Evolutionary conservation across 768 basidiomycete genomes (phyloP), one percentile per base, ranked within the genome.

Genomic region (Auriscalpium orientale): DNA sequence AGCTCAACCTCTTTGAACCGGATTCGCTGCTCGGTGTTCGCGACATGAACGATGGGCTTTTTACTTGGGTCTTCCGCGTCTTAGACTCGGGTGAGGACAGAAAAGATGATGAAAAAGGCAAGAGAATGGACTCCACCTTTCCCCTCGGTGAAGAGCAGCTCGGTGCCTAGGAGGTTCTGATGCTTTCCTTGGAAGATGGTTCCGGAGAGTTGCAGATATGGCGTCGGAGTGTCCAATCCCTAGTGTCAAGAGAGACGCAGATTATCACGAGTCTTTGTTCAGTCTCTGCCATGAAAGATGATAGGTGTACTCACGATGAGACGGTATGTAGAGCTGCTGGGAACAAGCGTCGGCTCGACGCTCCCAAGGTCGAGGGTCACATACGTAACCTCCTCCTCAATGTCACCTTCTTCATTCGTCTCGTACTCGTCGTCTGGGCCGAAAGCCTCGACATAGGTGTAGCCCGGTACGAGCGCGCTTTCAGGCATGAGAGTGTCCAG

Each of bases 161-260:
- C 89, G 0, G 87, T 86, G 2, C 90, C 90, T 2, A 91, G 71
- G 4, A 91, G 74, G 16, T 73, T 65, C 55, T 87, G 81, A 57
- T 90, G 83, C 38, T 75, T 71, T 0, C 90, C 90, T 67, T 83
- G 83, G 59, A 91, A 76, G 18, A 89, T 75, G 1, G 86, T 85
- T 2, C 89, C 88, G 5, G 85, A 83, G 1, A 91, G 74, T 61
- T 92, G 90, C 20, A 92, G 68, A 60, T 82, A 89, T 0, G 90
- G 89, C 0, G 81, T 85, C 0, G 87, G 80, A 0, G 87, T 87
- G 64, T 92, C 88, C 21, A 91, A 67, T 1, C 89, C 89, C 90
- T 70, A 55, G 22, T 9, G 2, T 8, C 50, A 9, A 49, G 51
- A 36, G 34, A 20, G 5, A 28, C 28, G 4, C 28, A 28, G 7